These are phyloP conservation scores for Wickerhamiella cacticola DNA, from an alignment of 805 yeast genomes.

Conservation along the genomic window DNA sequence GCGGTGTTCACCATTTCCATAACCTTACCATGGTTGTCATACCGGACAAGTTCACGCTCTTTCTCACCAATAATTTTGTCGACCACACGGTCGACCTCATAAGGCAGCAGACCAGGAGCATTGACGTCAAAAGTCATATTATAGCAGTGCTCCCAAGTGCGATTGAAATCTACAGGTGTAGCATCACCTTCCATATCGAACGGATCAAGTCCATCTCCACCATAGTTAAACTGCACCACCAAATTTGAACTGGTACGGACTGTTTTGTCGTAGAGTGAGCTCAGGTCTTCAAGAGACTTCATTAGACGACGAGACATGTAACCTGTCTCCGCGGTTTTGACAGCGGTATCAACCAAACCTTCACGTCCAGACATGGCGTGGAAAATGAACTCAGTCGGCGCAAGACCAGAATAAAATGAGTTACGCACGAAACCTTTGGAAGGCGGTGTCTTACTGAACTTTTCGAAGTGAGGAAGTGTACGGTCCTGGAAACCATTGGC, in stretches of 20 bases:
- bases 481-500: slow-evolving; percentile 99
- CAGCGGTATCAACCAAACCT: slow-evolving; percentile 98
- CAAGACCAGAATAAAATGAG: slow-evolving; percentile 83
- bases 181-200: slow-evolving; percentile 99
- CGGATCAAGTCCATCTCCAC: slow-evolving; percentile 98
- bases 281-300: slow-evolving; percentile 94
- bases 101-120: slow-evolving; percentile 55
- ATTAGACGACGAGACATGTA: slow-evolving; percentile 95
- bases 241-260: slow-evolving; percentile 93
- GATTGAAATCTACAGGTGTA: slow-evolving; percentile 78
- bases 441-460: slow-evolving; percentile 92
- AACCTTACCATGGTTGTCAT: slow-evolving; percentile 57
- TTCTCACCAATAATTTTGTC: slow-evolving; percentile 49
- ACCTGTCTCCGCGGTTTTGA: slow-evolving; percentile 98
- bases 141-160: slow-evolving; percentile 90
- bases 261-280: slow-evolving; percentile 84
- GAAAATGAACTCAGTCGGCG: slow-evolving; percentile 94
- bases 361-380: slow-evolving; percentile 99
- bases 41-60: slow-evolving; percentile 47
- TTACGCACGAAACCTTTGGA: slow-evolving; percentile 96
- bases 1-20: slow-evolving; percentile 29
- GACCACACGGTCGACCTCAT: slow-evolving; percentile 45
- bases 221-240: slow-evolving; percentile 93
- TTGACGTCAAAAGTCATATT: slow-evolving; percentile 52
- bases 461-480: slow-evolving; percentile 91